Evolutionary conservation across 2,329 filamentous ascomycete genomes (phyloP).

Genomic region (Cyphellophora europaea): DNA sequence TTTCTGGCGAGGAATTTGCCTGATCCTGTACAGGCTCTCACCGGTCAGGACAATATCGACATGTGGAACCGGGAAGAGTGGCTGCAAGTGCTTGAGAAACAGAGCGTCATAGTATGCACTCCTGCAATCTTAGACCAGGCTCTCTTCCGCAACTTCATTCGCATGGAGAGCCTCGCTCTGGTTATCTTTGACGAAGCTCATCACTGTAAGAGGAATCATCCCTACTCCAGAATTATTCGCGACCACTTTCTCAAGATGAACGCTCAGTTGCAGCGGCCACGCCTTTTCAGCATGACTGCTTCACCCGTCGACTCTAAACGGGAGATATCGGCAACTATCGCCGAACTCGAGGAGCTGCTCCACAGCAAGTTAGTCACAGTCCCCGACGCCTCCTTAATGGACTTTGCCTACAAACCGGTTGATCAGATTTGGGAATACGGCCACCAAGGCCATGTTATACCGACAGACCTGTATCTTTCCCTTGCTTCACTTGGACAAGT

Average conservation of each 20-base stretch:
- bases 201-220: slow-evolving; percentile 87
- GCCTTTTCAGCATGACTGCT: slow-evolving; percentile 92
- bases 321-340: slow-evolving; percentile 61
- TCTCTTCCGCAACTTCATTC: slow-evolving; percentile 68
- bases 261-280: slow-evolving; percentile 45
- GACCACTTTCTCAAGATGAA: slow-evolving; percentile 61
- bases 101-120: slow-evolving; percentile 86
- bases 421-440: slow-evolving; percentile 53
- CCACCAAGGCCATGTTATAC: slow-evolving; percentile 40
- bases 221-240: slow-evolving; percentile 81
- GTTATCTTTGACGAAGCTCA: slow-evolving; percentile 95
- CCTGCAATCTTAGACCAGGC: slow-evolving; percentile 76
- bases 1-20: slow-evolving; percentile 76
- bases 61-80: slow-evolving; percentile 51
- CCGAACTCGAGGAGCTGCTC: slow-evolving; percentile 62
- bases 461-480: slow-evolving; percentile 55
- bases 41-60: slow-evolving; percentile 57
- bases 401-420: slow-evolving; percentile 49
- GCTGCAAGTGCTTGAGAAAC: slow-evolving; percentile 48
- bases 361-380: slow-evolving; percentile 77
- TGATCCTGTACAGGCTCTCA: slow-evolving; percentile 63
- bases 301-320: slow-evolving; percentile 81
- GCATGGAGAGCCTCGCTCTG: slow-evolving; percentile 75
- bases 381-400: slow-evolving; percentile 49
- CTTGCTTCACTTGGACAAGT: slow-evolving; percentile 47